Conservation (phyloP, 2,329 filamentous ascomycete genomes). For the Apiospora koreana region DNA sequence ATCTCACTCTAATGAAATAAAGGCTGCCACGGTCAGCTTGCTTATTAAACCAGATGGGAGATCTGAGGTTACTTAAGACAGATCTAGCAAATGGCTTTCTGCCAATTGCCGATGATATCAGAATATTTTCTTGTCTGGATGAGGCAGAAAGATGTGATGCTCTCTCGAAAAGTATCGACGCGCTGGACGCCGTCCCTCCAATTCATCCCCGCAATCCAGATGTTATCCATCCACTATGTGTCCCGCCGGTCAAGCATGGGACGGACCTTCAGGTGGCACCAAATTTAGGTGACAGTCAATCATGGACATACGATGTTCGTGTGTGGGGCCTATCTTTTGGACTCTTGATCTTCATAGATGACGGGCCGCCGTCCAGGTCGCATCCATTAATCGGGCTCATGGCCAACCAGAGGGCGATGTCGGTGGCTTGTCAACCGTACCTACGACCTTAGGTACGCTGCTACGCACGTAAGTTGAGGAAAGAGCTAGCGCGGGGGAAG, state of each 20-base stretch:
- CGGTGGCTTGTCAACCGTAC: background rate
- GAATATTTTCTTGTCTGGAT: too few species aligned
- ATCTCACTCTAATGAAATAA: too few species aligned
- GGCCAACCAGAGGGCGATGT: background rate
- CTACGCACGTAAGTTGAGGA: background rate
- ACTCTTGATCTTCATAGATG: background rate
- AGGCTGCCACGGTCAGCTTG: too few species aligned
- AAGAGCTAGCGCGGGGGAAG: background rate
- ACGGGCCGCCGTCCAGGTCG: background rate
- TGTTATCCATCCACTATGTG: background rate
- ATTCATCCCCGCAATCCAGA: background rate
- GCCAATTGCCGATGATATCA: too few species aligned
- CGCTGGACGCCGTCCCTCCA: background rate
- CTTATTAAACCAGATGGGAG: too few species aligned
- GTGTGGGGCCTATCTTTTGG: background rate
- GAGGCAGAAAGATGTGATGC: background rate
- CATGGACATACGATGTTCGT: background rate
- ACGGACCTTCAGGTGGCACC: background rate
- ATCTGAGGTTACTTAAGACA: too few species aligned
- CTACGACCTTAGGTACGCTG: too few species aligned
- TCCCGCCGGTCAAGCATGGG: background rate
- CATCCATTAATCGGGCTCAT: background rate
- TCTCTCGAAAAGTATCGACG: background rate
- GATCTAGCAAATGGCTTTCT: too few species aligned
- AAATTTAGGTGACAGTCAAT: too few species aligned